Evolutionary conservation across 441 rosid species (phyloP), one percentile per base, ranked within the genome.

Genomic region (Erodium moschatum): DNA sequence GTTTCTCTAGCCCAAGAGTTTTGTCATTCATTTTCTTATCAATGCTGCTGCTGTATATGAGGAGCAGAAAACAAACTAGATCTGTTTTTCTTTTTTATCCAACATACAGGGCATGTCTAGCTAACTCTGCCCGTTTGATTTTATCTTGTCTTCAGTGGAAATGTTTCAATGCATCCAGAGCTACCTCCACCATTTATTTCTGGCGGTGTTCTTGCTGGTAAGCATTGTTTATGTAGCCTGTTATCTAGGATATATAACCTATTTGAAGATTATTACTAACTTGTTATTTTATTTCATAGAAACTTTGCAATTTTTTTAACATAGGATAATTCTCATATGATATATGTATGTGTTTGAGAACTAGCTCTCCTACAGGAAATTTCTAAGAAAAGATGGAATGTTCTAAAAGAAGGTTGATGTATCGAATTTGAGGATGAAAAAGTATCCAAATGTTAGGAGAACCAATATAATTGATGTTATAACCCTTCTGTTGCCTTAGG

Each of bases 131-230:
- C 73, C 52, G 67, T 65, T 69, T 35, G 71, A 13, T 77, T 73
- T 33, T 60, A 62, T 75, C 60, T 24, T 80, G 68, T 74, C 75
- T 83, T 65, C 89, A 93, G 98, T 78, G 98, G 98, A 74, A 87
- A 75, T 78, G 74, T 91, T 74, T 85, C 96, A 24, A 67, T 88
- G 79, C 66, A 29, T n/a, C 83, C 81, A 21, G 90, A 89, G 72
- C 62, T 77, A 69, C 71, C 83, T 74, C 72, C 91, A 64, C 80
- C 92, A 66, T 71, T 65, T 76, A 82, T 87, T 82, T 79, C 76
- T 13, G 98, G 98, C 10, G 98, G 97, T 73, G 88, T 93, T 77
- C 97, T 93, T 76, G 98, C 98, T 64, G 97, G 97, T 91, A 85
- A 74, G 85, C 73, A 61, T 24, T 24, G 12, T 16, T 61, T 33